Evolutionary conservation across 352 stramenopile genomes (phyloP).

Genomic region (Bremia lactucae): DNA sequence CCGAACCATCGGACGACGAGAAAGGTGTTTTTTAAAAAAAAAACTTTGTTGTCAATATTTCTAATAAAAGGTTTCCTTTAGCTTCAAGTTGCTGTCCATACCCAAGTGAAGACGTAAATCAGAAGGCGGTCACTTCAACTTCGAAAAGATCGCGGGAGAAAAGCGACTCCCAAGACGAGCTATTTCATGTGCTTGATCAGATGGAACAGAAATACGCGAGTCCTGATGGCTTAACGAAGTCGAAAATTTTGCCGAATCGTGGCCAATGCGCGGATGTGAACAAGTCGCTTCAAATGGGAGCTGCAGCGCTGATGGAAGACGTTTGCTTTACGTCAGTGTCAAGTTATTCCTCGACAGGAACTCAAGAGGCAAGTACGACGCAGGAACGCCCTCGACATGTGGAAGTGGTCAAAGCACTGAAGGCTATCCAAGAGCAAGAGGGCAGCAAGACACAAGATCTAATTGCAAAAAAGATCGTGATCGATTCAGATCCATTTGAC

Average conservation of each 20-base stretch:
- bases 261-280: background rate
- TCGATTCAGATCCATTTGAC: slow-evolving; percentile 39
- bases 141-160: slow-evolving; percentile 9
- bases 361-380: slow-evolving; percentile 5
- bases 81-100: background rate
- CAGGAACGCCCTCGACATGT: slow-evolving; percentile 7
- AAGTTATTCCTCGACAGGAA: slow-evolving; percentile 11
- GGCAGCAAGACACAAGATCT: background rate
- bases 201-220: slow-evolving; percentile 52
- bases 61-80: background rate
- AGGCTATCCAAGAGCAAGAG: slow-evolving; percentile 4
- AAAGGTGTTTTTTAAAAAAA: slow-evolving; percentile 10
- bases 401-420: background rate
- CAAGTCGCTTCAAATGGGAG: background rate
- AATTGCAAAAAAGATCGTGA: background rate
- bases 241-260: background rate
- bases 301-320: background rate
- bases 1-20: slow-evolving; percentile 5
- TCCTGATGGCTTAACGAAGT: slow-evolving; percentile 9
- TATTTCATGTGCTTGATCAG: slow-evolving; percentile 47
- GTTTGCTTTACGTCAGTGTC: slow-evolving; percentile 5
- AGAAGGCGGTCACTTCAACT: slow-evolving; percentile 1
- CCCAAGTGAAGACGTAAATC: background rate
- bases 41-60: background rate
- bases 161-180: slow-evolving; percentile 46